phyloP scores from a whole-genome alignment of 1,284 basidiomycete species.

The Cystobasidium pallidum region DNA sequence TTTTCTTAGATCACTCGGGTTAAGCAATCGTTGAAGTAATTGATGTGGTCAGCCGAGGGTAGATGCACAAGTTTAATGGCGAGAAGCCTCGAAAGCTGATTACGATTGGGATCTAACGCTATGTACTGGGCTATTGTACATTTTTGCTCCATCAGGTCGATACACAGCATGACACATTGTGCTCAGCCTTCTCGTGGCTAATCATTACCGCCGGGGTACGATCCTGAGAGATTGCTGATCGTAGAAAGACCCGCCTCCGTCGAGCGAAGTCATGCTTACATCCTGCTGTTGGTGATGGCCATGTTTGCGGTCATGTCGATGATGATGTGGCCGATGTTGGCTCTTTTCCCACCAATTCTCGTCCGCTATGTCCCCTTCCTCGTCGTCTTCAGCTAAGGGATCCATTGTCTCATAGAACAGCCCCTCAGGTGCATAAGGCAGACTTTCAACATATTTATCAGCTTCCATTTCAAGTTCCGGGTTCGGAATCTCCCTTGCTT shows the following conservation, averaged over 20 bases:
- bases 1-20: no score
- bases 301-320: neutral
- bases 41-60: no score
- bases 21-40: no score
- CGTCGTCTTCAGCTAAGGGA: constrained; percentile 8
- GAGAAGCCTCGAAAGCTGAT: no score
- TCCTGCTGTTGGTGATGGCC: neutral
- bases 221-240: neutral
- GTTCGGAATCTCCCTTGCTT: constrained; percentile 11
- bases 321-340: constrained; percentile 3
- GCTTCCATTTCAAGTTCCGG: constrained; percentile 11
- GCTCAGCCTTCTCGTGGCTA: no score
- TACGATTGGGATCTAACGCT: no score
- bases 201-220: neutral
- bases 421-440: constrained; percentile 11
- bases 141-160: no score
- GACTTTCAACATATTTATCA: constrained; percentile 8
- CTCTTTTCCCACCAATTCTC: neutral
- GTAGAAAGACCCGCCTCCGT: neutral
- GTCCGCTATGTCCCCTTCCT: neutral
- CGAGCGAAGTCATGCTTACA: neutral
- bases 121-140: no score
- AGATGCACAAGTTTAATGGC: no score
- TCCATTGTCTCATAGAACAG: constrained; percentile 3
- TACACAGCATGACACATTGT: no score